Evolutionary conservation across 1,284 basidiomycete species (phyloP).

Genomic region (Microbotryomycetes sp.): DNA sequence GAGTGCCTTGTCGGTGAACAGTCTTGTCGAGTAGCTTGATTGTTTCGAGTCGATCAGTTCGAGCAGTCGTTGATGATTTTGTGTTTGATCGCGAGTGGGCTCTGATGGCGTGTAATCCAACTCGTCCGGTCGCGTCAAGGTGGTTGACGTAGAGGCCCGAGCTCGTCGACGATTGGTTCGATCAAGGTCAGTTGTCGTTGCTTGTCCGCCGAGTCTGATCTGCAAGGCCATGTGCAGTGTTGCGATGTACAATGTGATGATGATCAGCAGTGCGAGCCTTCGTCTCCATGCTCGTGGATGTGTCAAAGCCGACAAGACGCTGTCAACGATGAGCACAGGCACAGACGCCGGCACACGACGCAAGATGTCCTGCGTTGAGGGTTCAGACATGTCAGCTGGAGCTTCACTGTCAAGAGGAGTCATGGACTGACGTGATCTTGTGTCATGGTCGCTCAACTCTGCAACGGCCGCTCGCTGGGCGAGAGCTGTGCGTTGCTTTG

Average conservation of each 20-base stretch:
- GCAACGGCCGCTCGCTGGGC: too few relatives aligned
- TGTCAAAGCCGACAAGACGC: slow-evolving; percentile 11
- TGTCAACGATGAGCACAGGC: slow-evolving; percentile 14
- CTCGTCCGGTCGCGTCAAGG: too few relatives aligned
- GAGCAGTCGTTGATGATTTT: not conserved
- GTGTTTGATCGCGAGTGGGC: slow-evolving; percentile 2
- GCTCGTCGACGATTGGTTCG: too few relatives aligned
- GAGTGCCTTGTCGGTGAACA: slow-evolving; percentile 12
- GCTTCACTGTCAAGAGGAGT: not conserved
- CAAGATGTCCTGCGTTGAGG: slow-evolving; percentile 20
- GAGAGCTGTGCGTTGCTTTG: too few relatives aligned
- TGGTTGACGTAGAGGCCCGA: not conserved
- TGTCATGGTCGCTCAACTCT: too few relatives aligned
- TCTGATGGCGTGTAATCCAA: slow-evolving; percentile 8
- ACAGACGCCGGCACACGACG: slow-evolving; percentile 6
- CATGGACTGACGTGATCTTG: slow-evolving; percentile 6
- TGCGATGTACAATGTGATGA: not conserved
- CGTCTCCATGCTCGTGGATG: slow-evolving; percentile 8
- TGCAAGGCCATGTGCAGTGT: not conserved
- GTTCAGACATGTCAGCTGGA: not conserved
- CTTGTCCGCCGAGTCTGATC: not conserved
- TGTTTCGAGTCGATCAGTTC: slow-evolving; percentile 11
- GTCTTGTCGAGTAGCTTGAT: slow-evolving; percentile 7
- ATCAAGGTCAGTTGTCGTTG: too few relatives aligned
- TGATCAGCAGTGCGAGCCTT: slow-evolving; percentile 7